phyloP scores from a whole-genome alignment of 139 green algal species.

The Parachlorella kessleri region DNA sequence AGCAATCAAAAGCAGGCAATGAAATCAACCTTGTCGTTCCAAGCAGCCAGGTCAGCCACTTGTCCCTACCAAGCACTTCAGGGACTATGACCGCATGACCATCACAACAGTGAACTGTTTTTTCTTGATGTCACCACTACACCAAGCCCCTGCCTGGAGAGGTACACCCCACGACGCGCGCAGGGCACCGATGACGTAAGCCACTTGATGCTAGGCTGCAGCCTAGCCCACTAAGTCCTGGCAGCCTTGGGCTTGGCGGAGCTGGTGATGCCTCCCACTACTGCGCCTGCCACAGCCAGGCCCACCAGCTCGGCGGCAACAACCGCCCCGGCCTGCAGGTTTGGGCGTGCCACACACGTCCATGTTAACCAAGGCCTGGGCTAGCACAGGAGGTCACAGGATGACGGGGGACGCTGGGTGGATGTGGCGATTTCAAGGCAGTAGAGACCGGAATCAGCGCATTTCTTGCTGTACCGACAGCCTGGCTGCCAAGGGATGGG shows the following conservation, averaged over 20 bases:
- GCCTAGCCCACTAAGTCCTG: background rate
- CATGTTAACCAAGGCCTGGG: background rate
- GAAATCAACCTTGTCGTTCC: too few species aligned
- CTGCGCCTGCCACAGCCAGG: constrained; percentile 26
- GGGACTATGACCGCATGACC: background rate
- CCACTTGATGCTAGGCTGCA: background rate
- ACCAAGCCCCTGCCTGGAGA: background rate
- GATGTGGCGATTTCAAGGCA: background rate
- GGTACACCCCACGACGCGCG: background rate
- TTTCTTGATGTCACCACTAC: background rate
- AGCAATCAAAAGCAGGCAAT: too few species aligned
- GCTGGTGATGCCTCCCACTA: constrained; percentile 17
- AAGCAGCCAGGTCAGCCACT: too few species aligned
- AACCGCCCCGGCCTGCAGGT: constrained; percentile 30
- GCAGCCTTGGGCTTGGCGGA: background rate
- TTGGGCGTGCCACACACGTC: background rate
- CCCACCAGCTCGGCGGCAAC: constrained; percentile 25
- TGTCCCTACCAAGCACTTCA: background rate
- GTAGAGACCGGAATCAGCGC: too few species aligned
- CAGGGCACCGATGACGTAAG: background rate
- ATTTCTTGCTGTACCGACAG: too few species aligned
- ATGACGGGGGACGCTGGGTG: background rate
- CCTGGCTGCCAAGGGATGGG: too few species aligned
- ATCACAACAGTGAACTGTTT: too few species aligned
- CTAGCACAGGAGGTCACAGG: background rate